phyloP scores from a whole-genome alignment of 208 protist genomes.

The Willaertia magna region DNA sequence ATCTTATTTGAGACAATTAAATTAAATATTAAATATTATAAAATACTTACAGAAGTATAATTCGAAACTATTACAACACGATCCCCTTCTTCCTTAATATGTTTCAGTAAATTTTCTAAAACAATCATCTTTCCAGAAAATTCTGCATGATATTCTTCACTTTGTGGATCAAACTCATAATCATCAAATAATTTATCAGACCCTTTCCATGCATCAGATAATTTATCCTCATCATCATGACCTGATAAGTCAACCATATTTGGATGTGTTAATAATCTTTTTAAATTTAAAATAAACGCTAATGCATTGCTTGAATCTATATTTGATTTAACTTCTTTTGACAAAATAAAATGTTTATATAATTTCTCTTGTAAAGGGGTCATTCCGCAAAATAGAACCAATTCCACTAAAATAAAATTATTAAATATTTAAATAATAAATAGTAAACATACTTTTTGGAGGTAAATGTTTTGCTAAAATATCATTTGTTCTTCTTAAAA shows the following conservation, averaged over 20 bases:
- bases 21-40: not conserved
- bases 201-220: not conserved
- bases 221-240: not conserved
- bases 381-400: slow-evolving; percentile 13
- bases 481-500: slow-evolving; percentile 12
- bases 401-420: not conserved
- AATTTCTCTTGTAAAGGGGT: slow-evolving; percentile 9
- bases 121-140: slow-evolving; percentile 11
- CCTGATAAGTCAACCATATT: not conserved
- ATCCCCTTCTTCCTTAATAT: not conserved
- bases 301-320: not conserved
- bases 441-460: slow-evolving; percentile 7
- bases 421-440: not conserved
- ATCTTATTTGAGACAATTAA: not conserved
- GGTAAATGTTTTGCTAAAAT: slow-evolving; percentile 7
- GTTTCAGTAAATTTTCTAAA: not conserved
- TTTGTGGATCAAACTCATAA: not conserved
- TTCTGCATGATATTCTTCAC: not conserved
- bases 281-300: not conserved
- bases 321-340: not conserved
- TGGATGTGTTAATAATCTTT: slow-evolving; percentile 16
- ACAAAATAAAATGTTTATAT: slow-evolving; percentile 3
- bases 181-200: not conserved
- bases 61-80: slow-evolving; percentile 13
- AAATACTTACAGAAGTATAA: not conserved